phyloP scores from a whole-genome alignment of 164 flowering plant species.

The Piper longum region DNA sequence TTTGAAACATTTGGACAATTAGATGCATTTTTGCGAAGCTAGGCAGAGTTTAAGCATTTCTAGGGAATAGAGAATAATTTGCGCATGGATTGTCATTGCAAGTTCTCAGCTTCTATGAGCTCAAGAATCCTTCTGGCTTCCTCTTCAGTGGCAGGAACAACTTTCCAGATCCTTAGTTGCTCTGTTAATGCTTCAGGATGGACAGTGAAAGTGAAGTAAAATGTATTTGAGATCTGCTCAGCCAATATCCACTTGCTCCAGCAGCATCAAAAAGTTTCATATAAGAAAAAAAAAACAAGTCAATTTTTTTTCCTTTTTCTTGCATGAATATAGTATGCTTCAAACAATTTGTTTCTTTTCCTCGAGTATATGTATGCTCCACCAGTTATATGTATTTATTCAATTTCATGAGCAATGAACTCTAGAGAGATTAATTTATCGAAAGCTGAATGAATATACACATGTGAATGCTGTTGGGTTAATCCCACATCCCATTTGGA shows the following conservation, averaged over 20 bases:
- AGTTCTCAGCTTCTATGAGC: slow-evolving; percentile 61
- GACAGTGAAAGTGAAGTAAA: slow-evolving; percentile 78
- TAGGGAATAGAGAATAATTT: neutral
- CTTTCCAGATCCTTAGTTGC: slow-evolving; percentile 48
- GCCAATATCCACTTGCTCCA: slow-evolving; percentile 67
- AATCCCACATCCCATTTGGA: too few species aligned
- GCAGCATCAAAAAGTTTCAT: neutral
- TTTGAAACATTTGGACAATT: too few species aligned
- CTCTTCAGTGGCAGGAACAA: slow-evolving; percentile 89
- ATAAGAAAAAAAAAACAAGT: neutral
- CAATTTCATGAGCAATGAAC: too few species aligned
- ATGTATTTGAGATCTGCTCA: slow-evolving; percentile 69
- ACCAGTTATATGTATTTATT: too few species aligned
- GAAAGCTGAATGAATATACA: too few species aligned
- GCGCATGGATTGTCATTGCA: slow-evolving; percentile 3
- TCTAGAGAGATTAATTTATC: too few species aligned
- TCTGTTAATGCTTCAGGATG: slow-evolving; percentile 42
- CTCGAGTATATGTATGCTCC: too few species aligned
- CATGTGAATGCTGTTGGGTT: too few species aligned
- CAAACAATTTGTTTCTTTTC: too few species aligned
- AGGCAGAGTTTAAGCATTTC: too few species aligned
- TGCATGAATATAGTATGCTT: neutral
- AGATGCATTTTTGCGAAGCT: too few species aligned
- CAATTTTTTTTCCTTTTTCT: neutral
- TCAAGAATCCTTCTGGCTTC: slow-evolving; percentile 71